Evolutionary conservation across 2,329 filamentous ascomycete genomes (phyloP).

Genomic region (Fusarium verrucosum): DNA sequence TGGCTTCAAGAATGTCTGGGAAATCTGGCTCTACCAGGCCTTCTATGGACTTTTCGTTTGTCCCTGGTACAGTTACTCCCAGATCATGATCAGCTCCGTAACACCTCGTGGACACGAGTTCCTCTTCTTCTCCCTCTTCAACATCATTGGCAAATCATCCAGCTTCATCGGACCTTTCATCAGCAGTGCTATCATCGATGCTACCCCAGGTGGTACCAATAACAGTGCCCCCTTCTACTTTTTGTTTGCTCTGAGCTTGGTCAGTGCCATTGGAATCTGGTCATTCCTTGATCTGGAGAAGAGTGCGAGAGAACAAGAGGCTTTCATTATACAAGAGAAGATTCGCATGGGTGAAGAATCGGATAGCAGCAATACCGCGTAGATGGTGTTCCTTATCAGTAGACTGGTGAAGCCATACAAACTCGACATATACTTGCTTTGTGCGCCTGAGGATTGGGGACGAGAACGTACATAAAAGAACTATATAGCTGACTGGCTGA

Average conservation of each 20-base stretch:
- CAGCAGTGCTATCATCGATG: slow-evolving; percentile 74
- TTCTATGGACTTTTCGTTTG: slow-evolving; percentile 74
- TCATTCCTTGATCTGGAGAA: slow-evolving; percentile 68
- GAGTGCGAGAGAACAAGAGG: slow-evolving; percentile 67
- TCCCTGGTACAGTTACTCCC: slow-evolving; percentile 75
- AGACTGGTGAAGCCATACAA: no score
- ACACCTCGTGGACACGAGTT: slow-evolving; percentile 75
- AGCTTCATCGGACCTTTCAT: slow-evolving; percentile 75
- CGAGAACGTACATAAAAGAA: no score
- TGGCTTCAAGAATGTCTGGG: slow-evolving; percentile 58
- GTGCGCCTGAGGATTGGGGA: no score
- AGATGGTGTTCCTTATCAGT: not conserved
- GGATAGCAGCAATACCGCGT: not conserved
- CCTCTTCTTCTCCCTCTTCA: slow-evolving; percentile 75
- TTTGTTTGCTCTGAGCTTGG: slow-evolving; percentile 65
- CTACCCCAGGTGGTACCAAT: slow-evolving; percentile 61
- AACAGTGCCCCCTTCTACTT: slow-evolving; percentile 74
- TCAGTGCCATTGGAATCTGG: slow-evolving; percentile 63
- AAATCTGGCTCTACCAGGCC: slow-evolving; percentile 57
- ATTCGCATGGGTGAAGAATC: slow-evolving; percentile 26
- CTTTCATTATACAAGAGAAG: slow-evolving; percentile 57
- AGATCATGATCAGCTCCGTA: slow-evolving; percentile 76
- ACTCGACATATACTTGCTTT: no score
- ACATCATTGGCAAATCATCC: slow-evolving; percentile 73
- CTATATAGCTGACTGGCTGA: no score